Evolutionary conservation across 345 rosid genomes (phyloP), one percentile per base, ranked within the genome.

Genomic region (Syzygium aqueum): DNA sequence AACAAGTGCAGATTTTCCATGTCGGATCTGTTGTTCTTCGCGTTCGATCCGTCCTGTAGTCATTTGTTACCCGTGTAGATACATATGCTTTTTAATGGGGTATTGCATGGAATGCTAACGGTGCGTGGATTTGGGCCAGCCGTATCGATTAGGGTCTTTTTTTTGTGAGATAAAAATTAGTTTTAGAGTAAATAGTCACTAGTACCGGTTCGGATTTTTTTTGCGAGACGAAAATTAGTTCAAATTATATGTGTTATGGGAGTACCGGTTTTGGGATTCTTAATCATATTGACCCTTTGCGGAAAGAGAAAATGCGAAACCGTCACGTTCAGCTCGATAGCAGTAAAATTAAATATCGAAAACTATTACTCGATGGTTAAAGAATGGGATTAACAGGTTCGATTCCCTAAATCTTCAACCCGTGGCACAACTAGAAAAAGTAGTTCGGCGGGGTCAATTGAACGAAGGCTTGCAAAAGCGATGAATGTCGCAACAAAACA

Each of bases 401-500:
- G 4, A 61, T n/a, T n/a, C 2, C 73, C 73, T n/a, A 2, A 0
- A 61, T n/a, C 37, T n/a, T 61, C 19, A 61, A 14, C 40, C 22
- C 3, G 0, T 15, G 40, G 40, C 33, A 28, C 77, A 63, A 28
- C 21, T 28, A 63, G 5, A 28, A 28, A 28, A 2, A 28, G 22
- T n/a, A 28, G 77, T 65, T 21, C 11, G 0, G 73, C 7, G 5
- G 40, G 37, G 19, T n/a, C 10, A 3, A 61, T n/a, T n/a, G 33
- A 61, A 12, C 6, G 53, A 51, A 51, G 53, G 53, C 53, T 61
- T 2, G 2, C 15, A 14, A 13, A n/a, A 5, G 73, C 73, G n/a
- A 63, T 63, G 1, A n/a, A 1, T 2, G 2, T 14, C 19, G 0
- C 37, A n/a, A 13, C 14, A 63, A 63, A n/a, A 7, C 14, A 14